Conservation (phyloP, 768 basidiomycete species). For the Russula earlei region DNA sequence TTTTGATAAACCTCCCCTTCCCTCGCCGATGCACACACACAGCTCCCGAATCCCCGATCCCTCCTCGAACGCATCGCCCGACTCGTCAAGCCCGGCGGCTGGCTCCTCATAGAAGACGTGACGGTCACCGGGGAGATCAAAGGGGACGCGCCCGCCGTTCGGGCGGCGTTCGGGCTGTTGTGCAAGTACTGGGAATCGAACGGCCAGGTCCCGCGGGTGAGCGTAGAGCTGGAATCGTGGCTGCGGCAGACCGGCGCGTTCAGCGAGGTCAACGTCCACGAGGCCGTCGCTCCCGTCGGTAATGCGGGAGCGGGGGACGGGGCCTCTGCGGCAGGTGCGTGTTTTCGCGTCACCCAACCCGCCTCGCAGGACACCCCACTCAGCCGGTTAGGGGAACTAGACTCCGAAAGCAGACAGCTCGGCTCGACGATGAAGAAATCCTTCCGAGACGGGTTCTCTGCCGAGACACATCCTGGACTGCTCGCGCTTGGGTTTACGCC, state of each 20-base stretch:
- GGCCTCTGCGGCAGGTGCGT: background rate
- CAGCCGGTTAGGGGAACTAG: background rate
- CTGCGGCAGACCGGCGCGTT: background rate
- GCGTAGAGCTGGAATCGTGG: background rate
- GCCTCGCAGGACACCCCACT: background rate
- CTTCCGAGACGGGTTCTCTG: background rate
- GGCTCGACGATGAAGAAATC: background rate
- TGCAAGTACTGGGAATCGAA: constrained; percentile 6
- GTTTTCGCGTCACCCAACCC: background rate
- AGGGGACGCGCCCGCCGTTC: background rate
- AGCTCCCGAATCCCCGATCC: constrained; percentile 20
- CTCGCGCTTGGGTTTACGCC: background rate
- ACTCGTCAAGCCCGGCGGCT: constrained; percentile 23
- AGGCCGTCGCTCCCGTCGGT: background rate
- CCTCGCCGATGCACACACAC: no score
- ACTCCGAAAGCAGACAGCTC: background rate
- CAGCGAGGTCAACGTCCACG: constrained; percentile 9
- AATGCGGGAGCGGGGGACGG: background rate
- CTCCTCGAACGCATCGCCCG: constrained; percentile 16
- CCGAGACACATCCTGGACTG: background rate
- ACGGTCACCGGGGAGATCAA: background rate
- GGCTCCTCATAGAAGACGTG: constrained; percentile 23
- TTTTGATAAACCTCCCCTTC: no score
- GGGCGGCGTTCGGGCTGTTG: background rate
- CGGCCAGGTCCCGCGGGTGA: background rate